A percentile compares a stretch with the other conserved stretches of the same genome.
These are phyloP conservation scores for Daldinia concentrica DNA, from an alignment of 495 filamentous ascomycete genomes.

Conservation along the genomic window DNA sequence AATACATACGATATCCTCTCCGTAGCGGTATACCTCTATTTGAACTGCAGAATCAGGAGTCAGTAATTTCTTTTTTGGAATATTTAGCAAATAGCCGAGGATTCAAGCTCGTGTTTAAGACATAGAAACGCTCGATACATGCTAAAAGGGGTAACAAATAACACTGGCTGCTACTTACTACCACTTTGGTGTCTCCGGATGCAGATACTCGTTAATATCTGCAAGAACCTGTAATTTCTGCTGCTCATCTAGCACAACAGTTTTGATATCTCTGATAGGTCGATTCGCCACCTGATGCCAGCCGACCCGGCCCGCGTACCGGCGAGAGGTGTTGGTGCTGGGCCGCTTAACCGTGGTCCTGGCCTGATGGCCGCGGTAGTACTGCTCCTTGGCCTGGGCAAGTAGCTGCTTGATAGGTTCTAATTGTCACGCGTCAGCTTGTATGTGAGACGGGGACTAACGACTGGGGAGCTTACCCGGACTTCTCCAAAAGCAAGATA, in stretches of 20 bases:
- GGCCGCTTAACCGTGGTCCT: conserved; percentile 64
- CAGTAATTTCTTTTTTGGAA: not conserved
- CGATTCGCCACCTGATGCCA: conserved; percentile 75
- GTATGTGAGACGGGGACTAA: not conserved
- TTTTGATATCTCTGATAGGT: conserved; percentile 80
- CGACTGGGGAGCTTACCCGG: conserved; percentile 42
- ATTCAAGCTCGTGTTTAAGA: too few relatives aligned
- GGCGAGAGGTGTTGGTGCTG: conserved; percentile 43
- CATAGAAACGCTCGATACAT: not conserved
- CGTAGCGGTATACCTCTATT: not conserved
- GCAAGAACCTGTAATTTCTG: conserved; percentile 76
- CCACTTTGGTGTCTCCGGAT: conserved; percentile 75
- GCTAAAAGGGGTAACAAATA: not conserved
- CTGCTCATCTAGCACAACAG: conserved; percentile 79
- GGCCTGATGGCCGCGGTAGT: conserved; percentile 55
- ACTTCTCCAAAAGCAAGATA: conserved; percentile 56
- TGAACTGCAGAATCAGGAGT: not conserved
- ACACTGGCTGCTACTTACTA: conserved; percentile 52
- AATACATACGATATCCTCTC: conserved; percentile 3
- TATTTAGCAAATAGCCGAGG: not conserved
- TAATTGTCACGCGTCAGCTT: conserved; percentile 18
- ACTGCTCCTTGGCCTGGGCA: conserved; percentile 62
- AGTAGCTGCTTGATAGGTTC: conserved; percentile 71
- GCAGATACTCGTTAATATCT: conserved; percentile 90
- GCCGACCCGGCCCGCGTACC: conserved; percentile 51